Evolutionary conservation across 176 grass and related monocot species (phyloP).

Genomic region (Bonia amplexicaulis): DNA sequence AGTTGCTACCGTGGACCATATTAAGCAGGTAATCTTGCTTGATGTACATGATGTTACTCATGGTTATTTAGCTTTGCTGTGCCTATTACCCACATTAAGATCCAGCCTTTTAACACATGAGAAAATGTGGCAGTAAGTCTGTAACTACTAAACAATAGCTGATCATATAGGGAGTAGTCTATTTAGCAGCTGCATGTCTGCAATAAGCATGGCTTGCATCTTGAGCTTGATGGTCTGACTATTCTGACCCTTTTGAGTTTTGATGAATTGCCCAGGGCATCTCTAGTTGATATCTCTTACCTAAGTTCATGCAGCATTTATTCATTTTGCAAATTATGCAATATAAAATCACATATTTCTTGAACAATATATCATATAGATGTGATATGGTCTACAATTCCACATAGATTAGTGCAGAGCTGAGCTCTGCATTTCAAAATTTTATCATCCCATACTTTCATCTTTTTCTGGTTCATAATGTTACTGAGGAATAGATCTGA

Average conservation of each 20-base stretch:
- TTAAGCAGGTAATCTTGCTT: constrained; percentile 64
- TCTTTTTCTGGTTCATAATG: constrained; percentile 1
- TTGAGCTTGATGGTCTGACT: not conserved
- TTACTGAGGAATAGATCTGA: not conserved
- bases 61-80: not conserved
- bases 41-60: not conserved
- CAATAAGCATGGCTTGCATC: not conserved
- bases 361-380: constrained; percentile 8
- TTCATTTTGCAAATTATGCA: not conserved
- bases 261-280: not conserved
- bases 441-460: not conserved
- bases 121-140: not conserved
- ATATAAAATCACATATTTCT: not conserved
- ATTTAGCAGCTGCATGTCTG: not conserved
- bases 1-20: constrained; percentile 93
- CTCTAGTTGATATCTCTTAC: not conserved
- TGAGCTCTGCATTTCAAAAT: not conserved
- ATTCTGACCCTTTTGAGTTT: constrained; percentile 7
- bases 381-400: not conserved
- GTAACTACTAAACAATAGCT: not conserved
- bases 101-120: not conserved
- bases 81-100: not conserved
- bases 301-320: not conserved
- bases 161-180: not conserved
- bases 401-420: not conserved